Conservation (phyloP, 108 stramenopile species). For the Epipyxis sp. region DNA sequence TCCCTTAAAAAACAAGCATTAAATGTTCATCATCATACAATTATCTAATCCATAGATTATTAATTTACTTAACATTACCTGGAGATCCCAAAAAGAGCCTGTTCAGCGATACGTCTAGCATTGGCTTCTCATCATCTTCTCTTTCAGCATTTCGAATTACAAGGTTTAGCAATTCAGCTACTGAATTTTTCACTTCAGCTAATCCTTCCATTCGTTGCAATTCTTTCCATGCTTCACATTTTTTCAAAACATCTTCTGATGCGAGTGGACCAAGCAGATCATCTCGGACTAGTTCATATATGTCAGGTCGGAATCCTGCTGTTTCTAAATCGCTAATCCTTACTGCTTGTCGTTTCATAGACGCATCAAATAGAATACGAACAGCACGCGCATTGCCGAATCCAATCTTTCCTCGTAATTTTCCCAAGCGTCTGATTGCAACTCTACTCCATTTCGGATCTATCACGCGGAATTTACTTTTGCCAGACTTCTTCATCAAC, state of each 20-base stretch:
- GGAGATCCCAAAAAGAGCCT: slow-evolving; percentile 85
- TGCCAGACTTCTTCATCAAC: neutral
- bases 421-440: slow-evolving; percentile 39
- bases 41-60: no score
- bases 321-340: neutral
- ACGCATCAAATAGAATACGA: slow-evolving; percentile 39
- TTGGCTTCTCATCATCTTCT: slow-evolving; percentile 32
- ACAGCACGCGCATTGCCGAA: slow-evolving; percentile 53
- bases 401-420: slow-evolving; percentile 33
- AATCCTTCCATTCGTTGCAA: slow-evolving; percentile 44
- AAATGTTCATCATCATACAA: no score
- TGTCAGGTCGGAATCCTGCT: neutral
- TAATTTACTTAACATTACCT: no score
- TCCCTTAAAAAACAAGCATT: no score
- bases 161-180: slow-evolving; percentile 36
- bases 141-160: slow-evolving; percentile 41
- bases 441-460: slow-evolving; percentile 35
- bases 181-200: slow-evolving; percentile 35
- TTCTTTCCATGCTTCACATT: slow-evolving; percentile 33
- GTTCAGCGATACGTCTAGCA: slow-evolving; percentile 46
- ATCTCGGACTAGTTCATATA: neutral
- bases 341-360: neutral
- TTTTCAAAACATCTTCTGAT: neutral
- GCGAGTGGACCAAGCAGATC: neutral
- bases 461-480: neutral